These are phyloP conservation scores for Nakataea oryzae DNA, from an alignment of 2,329 filamentous ascomycete genomes.

Conservation along the genomic window DNA sequence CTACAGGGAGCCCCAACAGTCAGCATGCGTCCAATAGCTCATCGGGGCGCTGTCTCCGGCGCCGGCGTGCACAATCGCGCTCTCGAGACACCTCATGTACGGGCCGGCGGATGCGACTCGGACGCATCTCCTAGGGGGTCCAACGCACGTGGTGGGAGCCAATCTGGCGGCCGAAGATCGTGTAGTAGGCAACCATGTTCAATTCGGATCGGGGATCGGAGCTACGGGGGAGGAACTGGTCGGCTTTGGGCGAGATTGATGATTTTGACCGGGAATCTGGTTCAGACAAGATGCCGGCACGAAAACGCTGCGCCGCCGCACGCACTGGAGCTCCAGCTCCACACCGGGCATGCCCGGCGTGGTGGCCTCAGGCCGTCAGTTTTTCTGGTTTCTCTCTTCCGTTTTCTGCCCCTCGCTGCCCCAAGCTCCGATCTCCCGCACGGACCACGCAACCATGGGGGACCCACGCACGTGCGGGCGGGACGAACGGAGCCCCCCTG, in stretches of 20 bases:
- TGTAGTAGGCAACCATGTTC: conserved; percentile 42
- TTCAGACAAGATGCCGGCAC: background rate
- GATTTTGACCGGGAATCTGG: background rate
- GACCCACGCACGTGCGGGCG: background rate
- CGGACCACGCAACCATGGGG: background rate
- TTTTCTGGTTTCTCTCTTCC: background rate
- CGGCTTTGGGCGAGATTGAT: background rate
- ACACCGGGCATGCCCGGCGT: background rate
- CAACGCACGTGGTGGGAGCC: conserved; percentile 50
- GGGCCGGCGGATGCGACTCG: background rate
- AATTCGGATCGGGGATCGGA: conserved; percentile 11
- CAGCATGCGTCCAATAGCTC: conserved; percentile 7
- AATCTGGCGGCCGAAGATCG: conserved; percentile 46
- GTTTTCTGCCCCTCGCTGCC: too few species aligned
- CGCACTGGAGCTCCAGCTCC: background rate
- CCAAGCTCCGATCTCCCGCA: background rate
- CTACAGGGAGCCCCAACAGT: conserved; percentile 19
- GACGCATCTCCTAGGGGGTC: conserved; percentile 5
- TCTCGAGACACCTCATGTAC: background rate
- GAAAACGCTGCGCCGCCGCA: background rate
- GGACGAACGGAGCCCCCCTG: too few species aligned
- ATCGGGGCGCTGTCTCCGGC: conserved; percentile 1
- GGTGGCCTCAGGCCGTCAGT: background rate
- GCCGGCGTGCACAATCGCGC: background rate
- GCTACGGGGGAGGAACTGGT: conserved; percentile 10